phyloP scores from a whole-genome alignment of 2,329 filamentous ascomycete species.

The Colletotrichum shisoi region DNA sequence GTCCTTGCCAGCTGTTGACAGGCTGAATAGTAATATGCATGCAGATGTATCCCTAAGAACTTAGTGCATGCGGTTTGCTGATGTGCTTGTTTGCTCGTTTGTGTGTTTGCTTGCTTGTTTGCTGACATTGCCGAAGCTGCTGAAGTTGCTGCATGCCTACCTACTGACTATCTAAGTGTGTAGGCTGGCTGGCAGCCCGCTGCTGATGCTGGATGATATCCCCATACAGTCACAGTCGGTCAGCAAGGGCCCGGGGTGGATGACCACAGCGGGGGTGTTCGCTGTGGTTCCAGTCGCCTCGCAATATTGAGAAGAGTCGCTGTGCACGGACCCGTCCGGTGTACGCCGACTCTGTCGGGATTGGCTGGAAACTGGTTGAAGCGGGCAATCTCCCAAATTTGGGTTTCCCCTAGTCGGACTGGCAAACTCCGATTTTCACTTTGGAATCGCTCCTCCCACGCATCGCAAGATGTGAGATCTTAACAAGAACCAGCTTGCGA shows the following conservation, averaged over 20 bases:
- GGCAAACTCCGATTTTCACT: conserved; percentile 18
- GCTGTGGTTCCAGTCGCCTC: conserved; percentile 14
- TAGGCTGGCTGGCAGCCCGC: background rate
- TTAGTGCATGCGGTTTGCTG: too few relatives aligned
- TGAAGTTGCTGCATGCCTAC: conserved; percentile 2
- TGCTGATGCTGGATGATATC: background rate
- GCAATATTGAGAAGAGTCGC: conserved; percentile 16
- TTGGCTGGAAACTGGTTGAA: conserved; percentile 34
- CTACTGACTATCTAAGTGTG: background rate
- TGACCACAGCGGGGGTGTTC: conserved; percentile 21
- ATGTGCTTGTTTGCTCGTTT: background rate
- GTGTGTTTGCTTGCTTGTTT: background rate
- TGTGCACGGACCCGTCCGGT: conserved; percentile 29
- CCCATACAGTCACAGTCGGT: conserved; percentile 12
- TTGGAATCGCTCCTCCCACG: conserved; percentile 5
- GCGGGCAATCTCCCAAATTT: conserved; percentile 33
- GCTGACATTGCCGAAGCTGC: too few relatives aligned
- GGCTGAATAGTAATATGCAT: background rate
- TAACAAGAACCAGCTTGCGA: background rate
- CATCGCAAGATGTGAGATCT: conserved; percentile 19
- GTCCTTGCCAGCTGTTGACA: conserved; percentile 14
- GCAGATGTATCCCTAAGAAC: background rate
- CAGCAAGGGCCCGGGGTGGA: conserved; percentile 19
- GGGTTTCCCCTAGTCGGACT: conserved; percentile 26
- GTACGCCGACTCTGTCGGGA: conserved; percentile 21